These are phyloP conservation scores for Suillus cothurnatus DNA, from an alignment of 768 basidiomycete genomes.

Conservation along the genomic window DNA sequence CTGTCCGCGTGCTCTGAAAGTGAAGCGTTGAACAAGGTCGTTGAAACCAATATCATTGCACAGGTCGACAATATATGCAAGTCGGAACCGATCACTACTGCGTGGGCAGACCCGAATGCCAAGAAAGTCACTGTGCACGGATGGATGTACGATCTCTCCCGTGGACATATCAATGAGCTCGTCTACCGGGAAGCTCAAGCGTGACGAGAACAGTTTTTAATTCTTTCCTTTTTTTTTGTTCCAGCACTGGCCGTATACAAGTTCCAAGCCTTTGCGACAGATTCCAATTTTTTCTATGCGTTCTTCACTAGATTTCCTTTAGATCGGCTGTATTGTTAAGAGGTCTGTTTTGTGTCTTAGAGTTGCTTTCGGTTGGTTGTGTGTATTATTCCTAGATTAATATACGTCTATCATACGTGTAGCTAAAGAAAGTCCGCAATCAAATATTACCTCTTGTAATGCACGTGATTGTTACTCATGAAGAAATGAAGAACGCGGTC, in stretches of 20 bases:
- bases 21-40: slow-evolving; percentile 47
- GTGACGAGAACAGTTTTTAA: neutral
- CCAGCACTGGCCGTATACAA: neutral
- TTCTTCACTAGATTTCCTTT: neutral
- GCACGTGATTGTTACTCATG: neutral
- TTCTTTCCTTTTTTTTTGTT: neutral
- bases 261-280: neutral
- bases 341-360: no score
- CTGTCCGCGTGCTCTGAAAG: slow-evolving; percentile 38
- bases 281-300: neutral
- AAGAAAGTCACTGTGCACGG: slow-evolving; percentile 64
- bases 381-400: neutral
- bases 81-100: slow-evolving; percentile 45
- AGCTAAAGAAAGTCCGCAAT: neutral
- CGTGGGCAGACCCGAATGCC: slow-evolving; percentile 37
- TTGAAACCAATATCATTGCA: slow-evolving; percentile 60
- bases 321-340: neutral
- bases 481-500: neutral
- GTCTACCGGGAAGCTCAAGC: neutral
- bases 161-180: slow-evolving; percentile 63
- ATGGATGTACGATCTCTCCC: slow-evolving; percentile 70
- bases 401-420: no score
- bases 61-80: slow-evolving; percentile 56
- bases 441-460: neutral
- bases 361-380: no score